These are phyloP conservation scores for Coemansia sp. DNA, from an alignment of 192 early-diverging fungal genomes.

Conservation along the genomic window DNA sequence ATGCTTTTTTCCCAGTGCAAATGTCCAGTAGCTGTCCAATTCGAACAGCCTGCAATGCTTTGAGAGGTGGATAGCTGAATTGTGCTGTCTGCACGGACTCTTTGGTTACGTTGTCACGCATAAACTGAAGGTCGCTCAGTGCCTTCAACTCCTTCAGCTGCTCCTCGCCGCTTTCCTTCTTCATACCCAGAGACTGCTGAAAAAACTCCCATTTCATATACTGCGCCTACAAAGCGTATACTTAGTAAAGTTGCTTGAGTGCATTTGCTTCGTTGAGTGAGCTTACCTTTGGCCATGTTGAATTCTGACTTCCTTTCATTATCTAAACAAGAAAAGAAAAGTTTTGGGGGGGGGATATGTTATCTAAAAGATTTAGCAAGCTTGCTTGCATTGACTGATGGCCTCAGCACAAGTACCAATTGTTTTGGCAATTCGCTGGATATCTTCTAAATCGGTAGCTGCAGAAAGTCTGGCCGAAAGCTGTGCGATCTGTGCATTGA, in stretches of 20 bases:
- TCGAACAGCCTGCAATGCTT: neutral
- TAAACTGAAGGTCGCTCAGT: neutral
- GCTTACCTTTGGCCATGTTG: constrained; percentile 26
- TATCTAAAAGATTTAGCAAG: neutral
- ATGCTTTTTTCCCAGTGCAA: neutral
- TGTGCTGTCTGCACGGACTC: neutral
- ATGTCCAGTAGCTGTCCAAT: neutral
- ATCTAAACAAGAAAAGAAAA: neutral
- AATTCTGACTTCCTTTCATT: neutral
- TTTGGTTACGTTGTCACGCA: neutral
- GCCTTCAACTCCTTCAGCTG: constrained; percentile 5
- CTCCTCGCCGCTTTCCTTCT: constrained; percentile 6
- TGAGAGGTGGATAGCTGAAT: neutral
- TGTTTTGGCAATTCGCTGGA: constrained; percentile 19
- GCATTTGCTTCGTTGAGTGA: neutral
- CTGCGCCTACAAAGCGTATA: constrained; percentile 12
- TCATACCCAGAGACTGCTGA: constrained; percentile 16
- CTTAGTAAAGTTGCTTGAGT: neutral
- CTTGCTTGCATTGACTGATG: constrained; percentile 14
- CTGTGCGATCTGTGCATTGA: constrained; percentile 19
- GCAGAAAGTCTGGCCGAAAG: constrained; percentile 23
- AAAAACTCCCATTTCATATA: constrained; percentile 26
- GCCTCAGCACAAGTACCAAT: constrained; percentile 29
- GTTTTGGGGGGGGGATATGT: no score
- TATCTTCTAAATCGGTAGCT: constrained; percentile 16